phyloP scores from a whole-genome alignment of 768 basidiomycete genomes.

The Trametes sanguinea region DNA sequence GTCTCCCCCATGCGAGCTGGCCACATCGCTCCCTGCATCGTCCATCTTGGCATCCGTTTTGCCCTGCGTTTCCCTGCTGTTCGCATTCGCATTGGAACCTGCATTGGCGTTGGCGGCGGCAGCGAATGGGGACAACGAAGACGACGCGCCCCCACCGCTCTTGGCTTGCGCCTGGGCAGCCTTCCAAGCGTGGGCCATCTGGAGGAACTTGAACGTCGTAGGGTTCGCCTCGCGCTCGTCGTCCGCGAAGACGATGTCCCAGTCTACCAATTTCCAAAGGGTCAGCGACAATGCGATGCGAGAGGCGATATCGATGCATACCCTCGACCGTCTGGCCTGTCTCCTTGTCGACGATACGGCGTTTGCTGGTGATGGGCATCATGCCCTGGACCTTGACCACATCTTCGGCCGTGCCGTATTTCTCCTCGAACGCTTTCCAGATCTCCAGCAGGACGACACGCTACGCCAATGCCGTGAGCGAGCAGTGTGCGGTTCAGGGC shows the following conservation, averaged over 20 bases:
- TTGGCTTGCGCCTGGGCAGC: conserved; percentile 51
- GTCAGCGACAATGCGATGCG: neutral
- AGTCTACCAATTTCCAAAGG: conserved; percentile 52
- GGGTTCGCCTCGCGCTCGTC: conserved; percentile 95
- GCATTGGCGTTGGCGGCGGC: conserved; percentile 26
- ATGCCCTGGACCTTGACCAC: conserved; percentile 83
- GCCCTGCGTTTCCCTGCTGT: neutral
- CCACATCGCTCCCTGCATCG: conserved; percentile 7
- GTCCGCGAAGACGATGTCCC: conserved; percentile 94
- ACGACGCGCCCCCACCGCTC: conserved; percentile 35
- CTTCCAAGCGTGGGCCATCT: conserved; percentile 94
- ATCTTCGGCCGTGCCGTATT: conserved; percentile 70
- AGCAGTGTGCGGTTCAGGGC: neutral
- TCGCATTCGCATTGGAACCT: conserved; percentile 20
- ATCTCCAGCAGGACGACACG: conserved; percentile 90
- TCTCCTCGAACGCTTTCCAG: conserved; percentile 93
- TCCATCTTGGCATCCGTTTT: conserved; percentile 3
- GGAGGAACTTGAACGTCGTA: conserved; percentile 91
- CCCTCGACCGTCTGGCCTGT: conserved; percentile 81
- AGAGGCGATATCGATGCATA: conserved; percentile 35
- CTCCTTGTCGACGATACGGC: conserved; percentile 79
- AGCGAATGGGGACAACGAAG: conserved; percentile 50
- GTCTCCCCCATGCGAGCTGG: neutral
- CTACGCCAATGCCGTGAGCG: conserved; percentile 39
- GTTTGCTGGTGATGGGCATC: conserved; percentile 91